Percentiles rank a stretch among this genome's conserved stretches.
phyloP scores from a whole-genome alignment of 129 eudicot species.

The Chrysanthemum seticuspe region DNA sequence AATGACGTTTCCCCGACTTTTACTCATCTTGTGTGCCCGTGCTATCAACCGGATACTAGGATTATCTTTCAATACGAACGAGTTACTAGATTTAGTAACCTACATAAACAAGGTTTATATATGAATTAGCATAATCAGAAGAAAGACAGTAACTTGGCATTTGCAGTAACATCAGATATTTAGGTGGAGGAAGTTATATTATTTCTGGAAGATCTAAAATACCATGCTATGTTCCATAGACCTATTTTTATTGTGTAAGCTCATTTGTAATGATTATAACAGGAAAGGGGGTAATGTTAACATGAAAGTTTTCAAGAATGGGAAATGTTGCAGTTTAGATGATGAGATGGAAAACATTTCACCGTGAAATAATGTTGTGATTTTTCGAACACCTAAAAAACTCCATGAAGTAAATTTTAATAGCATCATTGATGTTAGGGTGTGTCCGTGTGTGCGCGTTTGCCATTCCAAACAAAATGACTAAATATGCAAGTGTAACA shows the following conservation, averaged over 20 bases:
- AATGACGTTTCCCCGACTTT: conserved; percentile 92
- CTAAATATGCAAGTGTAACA: background rate
- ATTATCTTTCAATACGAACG: conserved; percentile 79
- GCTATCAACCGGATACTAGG: conserved; percentile 70
- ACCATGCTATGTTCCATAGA: background rate
- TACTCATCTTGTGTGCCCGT: conserved; percentile 96
- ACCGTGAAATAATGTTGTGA: background rate
- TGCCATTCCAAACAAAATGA: background rate
- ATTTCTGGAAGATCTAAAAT: background rate
- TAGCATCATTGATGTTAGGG: background rate
- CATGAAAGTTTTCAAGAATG: background rate
- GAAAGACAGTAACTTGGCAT: background rate
- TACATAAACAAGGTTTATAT: conserved; percentile 16
- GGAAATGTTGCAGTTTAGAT: background rate
- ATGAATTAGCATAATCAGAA: conserved; percentile 13
- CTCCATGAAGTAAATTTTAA: background rate
- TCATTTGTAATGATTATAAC: background rate
- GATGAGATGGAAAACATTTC: background rate
- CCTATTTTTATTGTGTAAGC: background rate
- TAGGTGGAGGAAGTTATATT: background rate
- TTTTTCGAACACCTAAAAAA: background rate
- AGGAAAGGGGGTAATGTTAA: background rate
- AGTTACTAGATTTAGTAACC: conserved; percentile 78
- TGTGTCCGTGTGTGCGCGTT: too few relatives aligned
- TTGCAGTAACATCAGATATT: background rate